Conservation (phyloP, 805 yeast species). For the Ogataea neopini region DNA sequence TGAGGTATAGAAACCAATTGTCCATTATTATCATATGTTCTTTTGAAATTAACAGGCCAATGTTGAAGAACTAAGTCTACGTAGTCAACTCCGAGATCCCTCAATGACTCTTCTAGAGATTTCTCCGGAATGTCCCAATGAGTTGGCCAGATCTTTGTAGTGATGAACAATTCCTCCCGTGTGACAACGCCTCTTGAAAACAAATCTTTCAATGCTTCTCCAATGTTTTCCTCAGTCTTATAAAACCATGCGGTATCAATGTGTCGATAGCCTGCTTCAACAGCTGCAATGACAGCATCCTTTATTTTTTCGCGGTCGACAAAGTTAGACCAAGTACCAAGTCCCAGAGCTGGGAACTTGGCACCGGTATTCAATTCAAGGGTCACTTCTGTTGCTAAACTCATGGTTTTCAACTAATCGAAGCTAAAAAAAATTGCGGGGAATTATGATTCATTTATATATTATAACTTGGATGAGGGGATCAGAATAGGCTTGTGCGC, state of each 20-base stretch:
- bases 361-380: slow-evolving; percentile 22
- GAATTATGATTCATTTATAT: not conserved
- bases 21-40: slow-evolving; percentile 21
- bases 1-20: slow-evolving; percentile 18
- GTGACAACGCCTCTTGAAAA: slow-evolving; percentile 10
- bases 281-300: slow-evolving; percentile 18
- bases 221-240: slow-evolving; percentile 43
- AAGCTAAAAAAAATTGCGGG: not conserved
- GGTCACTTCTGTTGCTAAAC: not conserved
- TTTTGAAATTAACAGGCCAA: slow-evolving; percentile 44
- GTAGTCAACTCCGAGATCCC: slow-evolving; percentile 40
- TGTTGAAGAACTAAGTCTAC: slow-evolving; percentile 48
- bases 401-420: not conserved
- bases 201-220: slow-evolving; percentile 36
- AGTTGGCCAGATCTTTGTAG: slow-evolving; percentile 24
- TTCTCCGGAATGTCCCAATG: slow-evolving; percentile 34
- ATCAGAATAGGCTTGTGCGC: not conserved
- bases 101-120: slow-evolving; percentile 40
- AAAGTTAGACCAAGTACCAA: slow-evolving; percentile 26
- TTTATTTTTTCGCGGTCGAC: slow-evolving; percentile 15
- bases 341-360: slow-evolving; percentile 23
- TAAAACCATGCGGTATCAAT: slow-evolving; percentile 46
- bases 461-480: not conserved
- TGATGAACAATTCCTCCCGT: slow-evolving; percentile 21
- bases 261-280: slow-evolving; percentile 39